A percentile compares a stretch with the other conserved stretches of the same genome.
These are phyloP conservation scores for Clitopilus hobsonii DNA, from an alignment of 768 basidiomycete species.

Conservation along the genomic window DNA sequence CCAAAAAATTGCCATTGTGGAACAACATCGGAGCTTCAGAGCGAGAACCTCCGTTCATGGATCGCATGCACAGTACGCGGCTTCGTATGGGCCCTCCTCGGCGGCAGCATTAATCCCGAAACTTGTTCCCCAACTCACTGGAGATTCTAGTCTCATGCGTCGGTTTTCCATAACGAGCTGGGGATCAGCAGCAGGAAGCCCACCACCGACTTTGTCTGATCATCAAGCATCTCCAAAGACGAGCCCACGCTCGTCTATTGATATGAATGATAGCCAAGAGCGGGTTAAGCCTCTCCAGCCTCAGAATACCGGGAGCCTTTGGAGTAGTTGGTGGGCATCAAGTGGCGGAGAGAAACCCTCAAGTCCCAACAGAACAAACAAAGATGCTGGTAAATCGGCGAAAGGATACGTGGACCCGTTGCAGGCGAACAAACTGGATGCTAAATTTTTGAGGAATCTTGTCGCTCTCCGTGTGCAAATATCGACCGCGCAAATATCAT, in stretches of 20 bases:
- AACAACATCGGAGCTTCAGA: conserved; percentile 45
- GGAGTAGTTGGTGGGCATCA: conserved; percentile 74
- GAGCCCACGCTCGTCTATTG: conserved; percentile 30
- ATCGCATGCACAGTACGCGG: conserved; percentile 33
- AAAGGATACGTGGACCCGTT: conserved; percentile 64
- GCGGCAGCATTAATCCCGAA: conserved; percentile 55
- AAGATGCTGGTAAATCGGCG: conserved; percentile 42
- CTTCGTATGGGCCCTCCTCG: conserved; percentile 58
- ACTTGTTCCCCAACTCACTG: conserved; percentile 72
- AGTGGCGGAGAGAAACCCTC: conserved; percentile 48
- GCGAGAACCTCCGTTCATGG: conserved; percentile 18
- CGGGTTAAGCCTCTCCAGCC: conserved; percentile 43
- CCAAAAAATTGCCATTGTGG: conserved; percentile 64
- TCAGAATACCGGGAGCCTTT: conserved; percentile 72
- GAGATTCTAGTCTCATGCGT: conserved; percentile 61
- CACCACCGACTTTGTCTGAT: conserved; percentile 24
- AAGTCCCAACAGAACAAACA: conserved; percentile 21
- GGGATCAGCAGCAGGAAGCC: conserved; percentile 35
- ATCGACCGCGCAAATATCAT: conserved; percentile 73
- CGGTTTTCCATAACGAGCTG: conserved; percentile 65
- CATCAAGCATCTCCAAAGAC: conserved; percentile 6
- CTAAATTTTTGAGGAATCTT: conserved; percentile 69
- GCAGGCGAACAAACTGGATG: conserved; percentile 49
- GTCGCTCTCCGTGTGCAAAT: conserved; percentile 82
- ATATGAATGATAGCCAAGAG: conserved; percentile 30